Evolutionary conservation across 129 eudicot genomes (phyloP), one percentile per base, ranked within the genome.

Genomic region (Arctium minus): DNA sequence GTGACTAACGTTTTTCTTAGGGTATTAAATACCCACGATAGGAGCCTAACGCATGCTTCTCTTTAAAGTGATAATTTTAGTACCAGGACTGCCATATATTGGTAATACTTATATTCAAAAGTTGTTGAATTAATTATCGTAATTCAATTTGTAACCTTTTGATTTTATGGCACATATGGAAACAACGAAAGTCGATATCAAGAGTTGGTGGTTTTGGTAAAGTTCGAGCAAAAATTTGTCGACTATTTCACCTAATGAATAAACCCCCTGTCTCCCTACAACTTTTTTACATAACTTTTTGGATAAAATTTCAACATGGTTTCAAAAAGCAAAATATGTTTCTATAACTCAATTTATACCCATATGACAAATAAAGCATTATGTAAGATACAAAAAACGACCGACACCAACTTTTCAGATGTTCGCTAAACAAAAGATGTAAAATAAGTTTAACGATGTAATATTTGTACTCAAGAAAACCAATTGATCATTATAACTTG

Each of bases 181-280:
- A n/a, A n/a, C 22, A n/a, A 60, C 22, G 68, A 33, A 80, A 36
- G 60, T 78, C 81, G 39, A 78, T 27, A 27, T 78, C 81, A 67
- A 11, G 74, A 78, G 74, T 78, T 64, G 81, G 73, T 78, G 60
- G 38, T 37, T 38, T 18, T 37, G 18, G 30, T 77, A 77, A 60
- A 60, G 68, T 60, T n/a, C 29, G 68, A 60, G 68, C 5, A 60
- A n/a, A 0, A 5, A 4, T 6, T 60, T 56, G 67, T 17, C 68
- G 27, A 60, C 5, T 17, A 60, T 60, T 15, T 60, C 68, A 60
- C 68, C 68, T 60, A 60, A 46, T 2, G 56, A 46, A 60, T 60
- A 60, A 60, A 18, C 29, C 68, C 9, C 68, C 0, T 17, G 29
- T 60, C 68, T 60, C 68, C 68, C 27, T 1, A n/a, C 68, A 17